These are phyloP conservation scores for Agaricus subrufescens DNA, from an alignment of 768 basidiomycete genomes.

Conservation along the genomic window DNA sequence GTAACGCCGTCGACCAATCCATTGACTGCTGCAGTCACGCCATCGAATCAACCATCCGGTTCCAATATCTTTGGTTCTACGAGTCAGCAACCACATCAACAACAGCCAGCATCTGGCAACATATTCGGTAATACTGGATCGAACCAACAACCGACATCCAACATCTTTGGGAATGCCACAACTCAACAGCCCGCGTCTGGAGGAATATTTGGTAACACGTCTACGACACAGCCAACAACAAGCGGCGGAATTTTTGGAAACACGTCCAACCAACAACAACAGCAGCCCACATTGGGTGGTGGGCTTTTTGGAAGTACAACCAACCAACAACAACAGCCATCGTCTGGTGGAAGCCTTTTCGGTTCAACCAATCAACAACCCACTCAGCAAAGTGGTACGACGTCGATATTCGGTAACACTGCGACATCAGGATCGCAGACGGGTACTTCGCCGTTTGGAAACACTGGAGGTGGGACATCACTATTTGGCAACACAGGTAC, in stretches of 20 bases:
- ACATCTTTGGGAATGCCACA: conserved; percentile 19
- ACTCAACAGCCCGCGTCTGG: conserved; percentile 14
- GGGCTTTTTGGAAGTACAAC: conserved; percentile 29
- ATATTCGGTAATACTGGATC: conserved; percentile 11
- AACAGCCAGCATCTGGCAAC: conserved; percentile 11
- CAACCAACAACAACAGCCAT: conserved; percentile 17
- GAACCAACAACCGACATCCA: conserved; percentile 11
- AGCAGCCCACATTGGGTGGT: conserved; percentile 15
- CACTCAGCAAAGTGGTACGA: conserved; percentile 20
- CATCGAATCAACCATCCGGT: conserved; percentile 12
- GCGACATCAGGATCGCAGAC: background rate
- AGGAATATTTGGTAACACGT: conserved; percentile 27
- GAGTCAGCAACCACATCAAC: conserved; percentile 14
- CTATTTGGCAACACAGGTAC: conserved; percentile 6
- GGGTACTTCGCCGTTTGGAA: conserved; percentile 10
- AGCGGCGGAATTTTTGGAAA: conserved; percentile 28
- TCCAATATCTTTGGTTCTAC: conserved; percentile 18
- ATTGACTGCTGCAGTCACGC: conserved; percentile 9
- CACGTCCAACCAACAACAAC: conserved; percentile 11
- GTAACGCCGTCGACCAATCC: no score
- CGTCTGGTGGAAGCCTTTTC: conserved; percentile 21
- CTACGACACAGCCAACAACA: conserved; percentile 20
- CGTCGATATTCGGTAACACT: conserved; percentile 8
- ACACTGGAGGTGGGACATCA: conserved; percentile 3
- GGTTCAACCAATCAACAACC: conserved; percentile 25